Evolutionary conservation across 1,284 basidiomycete genomes (phyloP).

Genomic region (Sporisorium scitamineum): DNA sequence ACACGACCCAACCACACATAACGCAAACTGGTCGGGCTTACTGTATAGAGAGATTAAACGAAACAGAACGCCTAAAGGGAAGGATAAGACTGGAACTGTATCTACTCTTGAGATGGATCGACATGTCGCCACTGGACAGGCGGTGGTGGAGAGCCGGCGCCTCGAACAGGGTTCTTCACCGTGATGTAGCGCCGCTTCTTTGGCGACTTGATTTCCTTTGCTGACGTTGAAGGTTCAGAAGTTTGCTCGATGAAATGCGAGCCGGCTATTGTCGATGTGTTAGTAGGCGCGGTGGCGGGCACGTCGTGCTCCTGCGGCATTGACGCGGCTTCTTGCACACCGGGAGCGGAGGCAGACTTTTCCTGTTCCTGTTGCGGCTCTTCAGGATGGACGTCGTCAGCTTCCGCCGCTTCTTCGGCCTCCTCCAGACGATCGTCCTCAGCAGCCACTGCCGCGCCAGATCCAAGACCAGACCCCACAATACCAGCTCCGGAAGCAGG

Average conservation of each 20-base stretch:
- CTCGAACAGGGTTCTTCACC: constrained; percentile 46
- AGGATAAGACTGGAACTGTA: not conserved
- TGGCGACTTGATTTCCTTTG: constrained; percentile 9
- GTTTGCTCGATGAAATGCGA: constrained; percentile 26
- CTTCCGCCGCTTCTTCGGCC: constrained; percentile 24
- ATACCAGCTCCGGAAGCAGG: constrained; percentile 20
- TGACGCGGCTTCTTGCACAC: not conserved
- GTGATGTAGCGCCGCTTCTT: constrained; percentile 30
- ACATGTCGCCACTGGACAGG: constrained; percentile 46
- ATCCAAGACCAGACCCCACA: constrained; percentile 27
- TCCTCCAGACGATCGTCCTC: constrained; percentile 26
- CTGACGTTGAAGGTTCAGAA: not conserved
- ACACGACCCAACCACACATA: not conserved
- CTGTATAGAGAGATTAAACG: not conserved
- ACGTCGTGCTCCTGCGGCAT: not conserved
- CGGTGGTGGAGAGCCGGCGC: constrained; percentile 29
- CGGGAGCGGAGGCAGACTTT: not conserved
- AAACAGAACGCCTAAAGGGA: not conserved
- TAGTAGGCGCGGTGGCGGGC: not conserved
- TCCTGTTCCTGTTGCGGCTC: not conserved
- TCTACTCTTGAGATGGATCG: constrained; percentile 3
- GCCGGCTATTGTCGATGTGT: not conserved
- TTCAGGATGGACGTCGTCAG: constrained; percentile 6
- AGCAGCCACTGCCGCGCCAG: constrained; percentile 20
- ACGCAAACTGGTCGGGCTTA: not conserved